These are phyloP conservation scores for Pseudopyrenochaeta lycopersici DNA, from an alignment of 2,329 filamentous ascomycete species.

Conservation along the genomic window DNA sequence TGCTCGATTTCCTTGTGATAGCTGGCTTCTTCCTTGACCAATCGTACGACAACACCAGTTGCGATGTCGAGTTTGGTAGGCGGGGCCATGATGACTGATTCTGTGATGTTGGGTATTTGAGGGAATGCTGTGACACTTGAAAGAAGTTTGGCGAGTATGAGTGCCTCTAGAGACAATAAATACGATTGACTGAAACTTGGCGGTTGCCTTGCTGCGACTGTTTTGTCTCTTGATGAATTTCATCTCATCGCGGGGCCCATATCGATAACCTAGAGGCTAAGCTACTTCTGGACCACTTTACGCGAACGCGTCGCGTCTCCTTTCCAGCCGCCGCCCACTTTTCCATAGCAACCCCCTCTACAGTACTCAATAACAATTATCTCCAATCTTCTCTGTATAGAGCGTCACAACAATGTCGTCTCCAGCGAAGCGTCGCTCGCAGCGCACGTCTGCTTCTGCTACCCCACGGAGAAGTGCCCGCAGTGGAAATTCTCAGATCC, in stretches of 20 bases:
- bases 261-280: neutral
- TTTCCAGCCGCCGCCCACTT: conserved; percentile 9
- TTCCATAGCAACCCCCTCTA: conserved; percentile 16
- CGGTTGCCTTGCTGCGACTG: conserved; percentile 20
- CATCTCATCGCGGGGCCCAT: conserved; percentile 24
- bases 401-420: conserved; percentile 65
- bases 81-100: conserved; percentile 69
- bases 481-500: conserved; percentile 63
- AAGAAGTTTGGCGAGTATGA: neutral
- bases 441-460: conserved; percentile 63
- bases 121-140: neutral
- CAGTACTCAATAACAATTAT: conserved; percentile 8
- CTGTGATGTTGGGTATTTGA: neutral
- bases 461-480: conserved; percentile 65
- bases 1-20: conserved; percentile 86
- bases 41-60: conserved; percentile 79
- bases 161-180: too few relatives aligned
- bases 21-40: conserved; percentile 89
- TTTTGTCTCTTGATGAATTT: conserved; percentile 29
- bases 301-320: conserved; percentile 37
- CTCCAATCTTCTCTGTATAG: conserved; percentile 10
- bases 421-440: conserved; percentile 64
- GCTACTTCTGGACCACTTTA: conserved; percentile 17
- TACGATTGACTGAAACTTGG: neutral
- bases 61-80: conserved; percentile 80